Conservation (phyloP, 2,329 filamentous ascomycete species). For the Huntiella decipiens region DNA sequence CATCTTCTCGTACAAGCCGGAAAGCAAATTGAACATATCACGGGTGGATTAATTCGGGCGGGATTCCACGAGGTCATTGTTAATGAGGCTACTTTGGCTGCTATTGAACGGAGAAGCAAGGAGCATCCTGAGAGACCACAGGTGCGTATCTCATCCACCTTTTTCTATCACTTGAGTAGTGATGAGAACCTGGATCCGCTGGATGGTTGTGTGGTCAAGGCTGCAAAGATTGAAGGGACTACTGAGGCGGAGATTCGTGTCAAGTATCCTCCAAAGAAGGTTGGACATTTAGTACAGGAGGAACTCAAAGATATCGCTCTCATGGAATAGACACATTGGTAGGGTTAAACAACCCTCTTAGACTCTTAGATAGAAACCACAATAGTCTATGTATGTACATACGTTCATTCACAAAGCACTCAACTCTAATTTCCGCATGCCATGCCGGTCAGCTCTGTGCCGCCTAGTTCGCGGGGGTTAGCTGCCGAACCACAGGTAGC, state of each 20-base stretch:
- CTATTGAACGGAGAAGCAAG: conserved; percentile 24
- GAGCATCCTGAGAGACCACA: conserved; percentile 30
- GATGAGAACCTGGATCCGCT: conserved; percentile 37
- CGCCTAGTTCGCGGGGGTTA: too few relatives aligned
- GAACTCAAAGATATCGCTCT: conserved; percentile 17
- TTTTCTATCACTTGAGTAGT: conserved; percentile 41
- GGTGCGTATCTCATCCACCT: conserved; percentile 38
- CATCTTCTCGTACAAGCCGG: conserved; percentile 42
- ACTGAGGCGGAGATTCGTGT: conserved; percentile 17
- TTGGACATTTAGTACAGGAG: conserved; percentile 39
- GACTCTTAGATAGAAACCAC: too few relatives aligned
- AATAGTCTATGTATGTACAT: too few relatives aligned
- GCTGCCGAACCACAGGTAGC: too few relatives aligned
- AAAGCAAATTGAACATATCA: conserved; percentile 43
- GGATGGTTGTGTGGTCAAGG: conserved; percentile 26
- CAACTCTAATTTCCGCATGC: too few relatives aligned
- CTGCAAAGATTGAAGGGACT: conserved; percentile 31
- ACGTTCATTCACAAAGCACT: too few relatives aligned
- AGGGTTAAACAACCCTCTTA: too few relatives aligned
- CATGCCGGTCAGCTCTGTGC: too few relatives aligned
- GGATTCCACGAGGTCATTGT: conserved; percentile 44
- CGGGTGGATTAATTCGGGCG: conserved; percentile 40
- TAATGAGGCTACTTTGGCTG: conserved; percentile 30
- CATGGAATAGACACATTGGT: conserved; percentile 21
- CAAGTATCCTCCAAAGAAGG: conserved; percentile 33